Conservation (phyloP, 2,329 filamentous ascomycete genomes). For the Domatiomyces catenatus region DNA sequence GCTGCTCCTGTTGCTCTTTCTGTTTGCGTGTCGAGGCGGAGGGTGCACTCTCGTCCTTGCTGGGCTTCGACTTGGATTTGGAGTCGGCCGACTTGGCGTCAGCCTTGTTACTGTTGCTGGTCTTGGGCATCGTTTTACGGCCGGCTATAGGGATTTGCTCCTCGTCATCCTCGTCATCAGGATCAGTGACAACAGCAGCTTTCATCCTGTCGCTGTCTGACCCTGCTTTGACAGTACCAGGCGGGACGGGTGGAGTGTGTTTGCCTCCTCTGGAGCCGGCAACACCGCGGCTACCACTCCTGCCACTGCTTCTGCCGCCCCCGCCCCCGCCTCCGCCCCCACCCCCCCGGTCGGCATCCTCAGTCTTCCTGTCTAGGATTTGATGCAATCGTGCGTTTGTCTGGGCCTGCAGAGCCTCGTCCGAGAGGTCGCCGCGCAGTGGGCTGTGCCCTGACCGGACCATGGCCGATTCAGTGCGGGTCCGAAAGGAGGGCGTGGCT, state of each 20-base stretch:
- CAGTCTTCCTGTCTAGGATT: constrained; percentile 12
- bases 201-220: constrained; percentile 23
- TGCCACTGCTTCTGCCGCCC: too few species aligned
- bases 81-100: too few species aligned
- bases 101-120: constrained; percentile 32
- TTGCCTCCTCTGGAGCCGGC: background rate
- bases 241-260: background rate
- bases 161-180: constrained; percentile 15
- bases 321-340: too few species aligned
- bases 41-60: constrained; percentile 24
- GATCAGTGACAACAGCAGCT: constrained; percentile 16
- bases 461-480: constrained; percentile 14
- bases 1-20: constrained; percentile 29
- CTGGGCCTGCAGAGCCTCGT: constrained; percentile 13
- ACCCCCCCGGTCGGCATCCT: constrained; percentile 1
- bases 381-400: constrained; percentile 14
- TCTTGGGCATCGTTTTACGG: constrained; percentile 34
- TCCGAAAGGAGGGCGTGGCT: constrained; percentile 9
- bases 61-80: constrained; percentile 20
- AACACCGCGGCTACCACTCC: too few species aligned
- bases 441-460: constrained; percentile 7
- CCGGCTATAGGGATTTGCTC: constrained; percentile 39
- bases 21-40: background rate
- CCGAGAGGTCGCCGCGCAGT: constrained; percentile 12
- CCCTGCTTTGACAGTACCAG: background rate